These are phyloP conservation scores for Lactifluus rugatus DNA, from an alignment of 768 basidiomycete species.

Conservation along the genomic window DNA sequence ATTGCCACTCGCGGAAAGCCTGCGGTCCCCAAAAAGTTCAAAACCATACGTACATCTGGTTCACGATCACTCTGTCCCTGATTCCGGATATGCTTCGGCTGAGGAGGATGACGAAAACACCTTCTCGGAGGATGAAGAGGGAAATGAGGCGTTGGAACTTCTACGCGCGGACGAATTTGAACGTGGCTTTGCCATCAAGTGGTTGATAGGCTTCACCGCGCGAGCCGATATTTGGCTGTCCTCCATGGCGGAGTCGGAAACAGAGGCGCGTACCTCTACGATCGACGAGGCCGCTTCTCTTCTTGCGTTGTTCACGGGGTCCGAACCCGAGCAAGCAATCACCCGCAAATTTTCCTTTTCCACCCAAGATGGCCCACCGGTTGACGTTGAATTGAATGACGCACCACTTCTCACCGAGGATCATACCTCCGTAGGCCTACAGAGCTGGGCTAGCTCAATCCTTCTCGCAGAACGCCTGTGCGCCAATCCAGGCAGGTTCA, in stretches of 20 bases:
- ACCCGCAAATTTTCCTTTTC: constrained; percentile 46
- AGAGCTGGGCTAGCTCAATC: constrained; percentile 78
- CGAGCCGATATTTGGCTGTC: constrained; percentile 46
- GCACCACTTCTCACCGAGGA: constrained; percentile 53
- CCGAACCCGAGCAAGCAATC: constrained; percentile 34
- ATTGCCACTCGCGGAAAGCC: constrained; percentile 22
- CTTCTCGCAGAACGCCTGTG: constrained; percentile 59
- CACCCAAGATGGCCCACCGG: constrained; percentile 11
- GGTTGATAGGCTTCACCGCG: constrained; percentile 63
- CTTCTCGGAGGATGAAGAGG: constrained; percentile 12
- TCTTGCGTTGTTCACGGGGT: constrained; percentile 42
- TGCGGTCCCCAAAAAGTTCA: constrained; percentile 13
- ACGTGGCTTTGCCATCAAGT: constrained; percentile 55
- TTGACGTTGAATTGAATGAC: constrained; percentile 57
- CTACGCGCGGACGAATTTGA: constrained; percentile 59
- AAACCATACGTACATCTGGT: constrained; percentile 21
- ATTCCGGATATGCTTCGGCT: constrained; percentile 74
- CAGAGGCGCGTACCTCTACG: constrained; percentile 31
- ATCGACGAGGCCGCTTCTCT: constrained; percentile 51
- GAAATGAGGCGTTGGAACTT: constrained; percentile 31
- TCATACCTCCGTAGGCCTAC: constrained; percentile 72
- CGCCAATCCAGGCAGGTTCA: constrained; percentile 34
- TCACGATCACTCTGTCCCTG: constrained; percentile 41
- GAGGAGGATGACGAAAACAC: constrained; percentile 24
- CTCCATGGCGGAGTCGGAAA: constrained; percentile 25